These are phyloP conservation scores for Cytospora schulzeri DNA, from an alignment of 2,329 filamentous ascomycete species.

Conservation along the genomic window DNA sequence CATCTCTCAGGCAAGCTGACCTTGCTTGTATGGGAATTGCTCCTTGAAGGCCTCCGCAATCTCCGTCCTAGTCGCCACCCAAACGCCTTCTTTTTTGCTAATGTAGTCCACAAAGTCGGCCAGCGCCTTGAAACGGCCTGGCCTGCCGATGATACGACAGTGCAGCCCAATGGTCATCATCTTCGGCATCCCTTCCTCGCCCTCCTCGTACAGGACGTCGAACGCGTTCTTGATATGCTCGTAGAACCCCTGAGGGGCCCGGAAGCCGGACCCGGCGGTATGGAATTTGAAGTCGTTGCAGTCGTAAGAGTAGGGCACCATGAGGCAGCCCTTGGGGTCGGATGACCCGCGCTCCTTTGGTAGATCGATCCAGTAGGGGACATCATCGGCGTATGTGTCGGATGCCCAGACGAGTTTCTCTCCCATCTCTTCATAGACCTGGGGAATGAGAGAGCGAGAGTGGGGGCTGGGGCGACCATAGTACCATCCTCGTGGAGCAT, in stretches of 20 bases:
- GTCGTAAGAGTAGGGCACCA: conserved; percentile 58
- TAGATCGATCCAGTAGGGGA: conserved; percentile 58
- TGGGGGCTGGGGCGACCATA: conserved; percentile 50
- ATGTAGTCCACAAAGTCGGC: conserved; percentile 58
- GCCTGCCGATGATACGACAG: conserved; percentile 54
- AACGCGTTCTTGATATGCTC: conserved; percentile 53
- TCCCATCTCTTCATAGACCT: conserved; percentile 55
- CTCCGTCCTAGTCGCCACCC: conserved; percentile 55
- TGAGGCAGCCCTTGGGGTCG: conserved; percentile 50
- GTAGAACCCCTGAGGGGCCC: conserved; percentile 47
- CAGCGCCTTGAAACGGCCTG: conserved; percentile 53
- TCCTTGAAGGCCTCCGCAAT: conserved; percentile 53
- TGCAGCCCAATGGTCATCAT: conserved; percentile 62
- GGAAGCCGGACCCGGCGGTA: conserved; percentile 46
- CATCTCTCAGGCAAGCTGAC: conserved; percentile 34
- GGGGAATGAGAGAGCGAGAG: conserved; percentile 47
- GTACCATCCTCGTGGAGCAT: conserved; percentile 52
- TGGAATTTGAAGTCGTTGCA: conserved; percentile 55
- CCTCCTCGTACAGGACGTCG: conserved; percentile 56
- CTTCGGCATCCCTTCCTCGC: conserved; percentile 49
- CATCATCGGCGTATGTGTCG: conserved; percentile 56
- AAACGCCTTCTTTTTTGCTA: conserved; percentile 52
- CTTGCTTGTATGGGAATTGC: conserved; percentile 51
- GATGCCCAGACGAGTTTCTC: conserved; percentile 51
- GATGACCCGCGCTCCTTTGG: conserved; percentile 47